A percentile compares a stretch with the other conserved stretches of the same genome.
phyloP scores from a whole-genome alignment of 2,329 filamentous ascomycete genomes.

The Lecanicillium sp. region DNA sequence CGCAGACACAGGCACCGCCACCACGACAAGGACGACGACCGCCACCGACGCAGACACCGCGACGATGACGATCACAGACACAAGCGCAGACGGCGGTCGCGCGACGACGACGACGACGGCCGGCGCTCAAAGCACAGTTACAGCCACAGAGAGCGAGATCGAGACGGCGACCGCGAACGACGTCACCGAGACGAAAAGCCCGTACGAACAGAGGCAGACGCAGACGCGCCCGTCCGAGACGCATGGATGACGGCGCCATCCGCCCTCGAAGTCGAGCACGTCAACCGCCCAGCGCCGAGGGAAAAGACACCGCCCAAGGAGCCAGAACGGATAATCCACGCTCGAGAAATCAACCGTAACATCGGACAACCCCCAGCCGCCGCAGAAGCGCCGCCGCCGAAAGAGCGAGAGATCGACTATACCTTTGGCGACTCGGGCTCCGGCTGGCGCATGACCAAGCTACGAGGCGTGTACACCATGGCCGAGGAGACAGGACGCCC shows the following conservation, averaged over 20 bases:
- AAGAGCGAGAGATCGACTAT: slow-evolving; percentile 60
- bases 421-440: slow-evolving; percentile 85
- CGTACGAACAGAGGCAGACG: slow-evolving; percentile 35
- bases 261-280: slow-evolving; percentile 76
- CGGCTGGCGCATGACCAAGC: slow-evolving; percentile 93
- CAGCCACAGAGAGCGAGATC: slow-evolving; percentile 25
- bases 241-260: slow-evolving; percentile 93
- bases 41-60: slow-evolving; percentile 35
- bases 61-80: slow-evolving; percentile 30
- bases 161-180: slow-evolving; percentile 21
- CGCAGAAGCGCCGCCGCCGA: slow-evolving; percentile 26
- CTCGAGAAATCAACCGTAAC: slow-evolving; percentile 72
- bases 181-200: slow-evolving; percentile 33
- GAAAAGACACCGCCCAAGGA: slow-evolving; percentile 47
- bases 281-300: slow-evolving; percentile 54
- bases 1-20: slow-evolving; percentile 27
- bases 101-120: slow-evolving; percentile 43
- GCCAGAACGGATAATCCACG: slow-evolving; percentile 66
- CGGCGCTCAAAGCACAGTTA: slow-evolving; percentile 60
- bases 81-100: slow-evolving; percentile 25
- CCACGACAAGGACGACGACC: neutral
- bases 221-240: slow-evolving; percentile 50
- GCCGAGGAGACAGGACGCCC: slow-evolving; percentile 67
- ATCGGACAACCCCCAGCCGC: slow-evolving; percentile 35
- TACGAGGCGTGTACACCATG: slow-evolving; percentile 75